Evolutionary conservation across 2,329 filamentous ascomycete genomes (phyloP).

Genomic region (Didymella pinodella): DNA sequence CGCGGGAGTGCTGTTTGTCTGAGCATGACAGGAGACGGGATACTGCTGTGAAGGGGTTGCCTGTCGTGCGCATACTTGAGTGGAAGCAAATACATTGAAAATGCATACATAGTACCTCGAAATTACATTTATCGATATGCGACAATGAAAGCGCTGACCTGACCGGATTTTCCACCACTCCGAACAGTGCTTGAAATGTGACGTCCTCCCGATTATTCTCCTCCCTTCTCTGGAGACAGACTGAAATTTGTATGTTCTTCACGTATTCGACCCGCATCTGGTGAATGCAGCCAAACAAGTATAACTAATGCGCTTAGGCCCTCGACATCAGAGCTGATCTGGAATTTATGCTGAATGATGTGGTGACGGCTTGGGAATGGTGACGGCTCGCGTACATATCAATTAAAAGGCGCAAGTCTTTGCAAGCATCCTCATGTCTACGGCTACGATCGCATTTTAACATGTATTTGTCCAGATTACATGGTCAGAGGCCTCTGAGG

Average conservation of each 20-base stretch:
- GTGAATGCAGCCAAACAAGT: background rate
- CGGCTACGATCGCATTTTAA: background rate
- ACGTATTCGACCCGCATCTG: background rate
- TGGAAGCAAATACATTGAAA: background rate
- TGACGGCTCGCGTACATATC: background rate
- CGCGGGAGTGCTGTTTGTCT: conserved; percentile 30
- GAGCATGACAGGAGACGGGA: background rate
- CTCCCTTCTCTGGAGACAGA: background rate
- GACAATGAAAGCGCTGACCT: too few relatives aligned
- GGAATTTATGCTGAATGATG: background rate
- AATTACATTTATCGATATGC: background rate
- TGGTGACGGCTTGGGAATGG: background rate
- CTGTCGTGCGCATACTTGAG: background rate
- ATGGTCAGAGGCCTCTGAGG: background rate
- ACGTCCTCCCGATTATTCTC: background rate
- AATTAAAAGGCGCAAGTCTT: background rate
- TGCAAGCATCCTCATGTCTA: background rate
- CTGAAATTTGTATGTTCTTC: background rate
- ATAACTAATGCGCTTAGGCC: background rate
- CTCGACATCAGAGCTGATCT: background rate
- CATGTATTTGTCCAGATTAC: background rate
- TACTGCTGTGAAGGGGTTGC: background rate
- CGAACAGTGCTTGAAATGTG: background rate
- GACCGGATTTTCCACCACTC: too few relatives aligned
- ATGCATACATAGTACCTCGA: background rate